Evolutionary conservation across 1,284 basidiomycete genomes (phyloP), one percentile per base, ranked within the genome.

Genomic region (Microbotryum scabiosae): DNA sequence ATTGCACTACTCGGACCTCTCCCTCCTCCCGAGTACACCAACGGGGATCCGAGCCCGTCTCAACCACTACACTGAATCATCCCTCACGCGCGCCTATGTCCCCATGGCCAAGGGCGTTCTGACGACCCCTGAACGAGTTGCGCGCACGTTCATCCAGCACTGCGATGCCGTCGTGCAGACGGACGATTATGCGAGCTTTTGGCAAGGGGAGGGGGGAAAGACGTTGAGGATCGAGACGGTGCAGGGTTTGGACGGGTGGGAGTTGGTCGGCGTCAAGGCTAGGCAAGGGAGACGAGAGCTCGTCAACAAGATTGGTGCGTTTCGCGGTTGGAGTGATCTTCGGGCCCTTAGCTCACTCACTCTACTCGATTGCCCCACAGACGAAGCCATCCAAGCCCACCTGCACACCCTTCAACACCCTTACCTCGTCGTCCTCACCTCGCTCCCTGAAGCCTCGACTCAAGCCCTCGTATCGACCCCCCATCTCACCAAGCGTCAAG

Each of bases 1-100:
- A 8, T 54, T 67, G 4, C 61, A 65, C 55, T 56, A 56, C 54
- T 65, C 66, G 5, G 66, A 67, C 54, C 59, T 67, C 56, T 43
- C 59, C 23, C 49, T 51, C 44, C 52, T 67, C 21, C 63, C 66
- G n/a, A 54, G 6, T 23, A 45, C 21, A 28, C 51, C 48, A 21
- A 26, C 45, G 28, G 30, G 49, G 44, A 26, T n/a, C 36, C 8
- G 23, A 51, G 28, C 47, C 36, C 25, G 23, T 30, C 2, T 9
- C 4, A 4, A 9, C 36, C 2, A 26, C 26, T 2, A 12, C 23
- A 7, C 48, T 1, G 43, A 41, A 2, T 14, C n/a, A 3, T n/a
- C 47, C 14, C 4, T 52, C 25, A 61, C 51, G n/a, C n/a, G 30
- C 18, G 55, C 60, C 14, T 61, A 61, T 14, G 60, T 61, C 20